These are phyloP conservation scores for Trametes meyenii DNA, from an alignment of 768 basidiomycete genomes.

Conservation along the genomic window DNA sequence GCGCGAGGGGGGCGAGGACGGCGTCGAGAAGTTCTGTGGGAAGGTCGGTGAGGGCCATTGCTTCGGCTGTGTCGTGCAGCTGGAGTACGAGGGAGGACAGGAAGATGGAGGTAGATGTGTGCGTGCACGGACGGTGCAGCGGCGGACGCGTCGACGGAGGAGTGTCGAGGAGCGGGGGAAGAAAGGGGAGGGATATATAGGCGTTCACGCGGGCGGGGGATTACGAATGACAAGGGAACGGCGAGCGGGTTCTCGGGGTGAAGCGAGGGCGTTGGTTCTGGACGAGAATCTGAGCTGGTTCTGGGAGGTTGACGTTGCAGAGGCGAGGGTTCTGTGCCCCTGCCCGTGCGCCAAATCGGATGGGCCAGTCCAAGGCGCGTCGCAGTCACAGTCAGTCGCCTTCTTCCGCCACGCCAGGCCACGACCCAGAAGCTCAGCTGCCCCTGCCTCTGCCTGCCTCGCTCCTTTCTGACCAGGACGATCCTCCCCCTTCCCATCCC, in stretches of 20 bases:
- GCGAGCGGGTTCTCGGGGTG: conserved; percentile 11
- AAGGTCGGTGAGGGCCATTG: conserved; percentile 51
- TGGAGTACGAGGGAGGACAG: conserved; percentile 5
- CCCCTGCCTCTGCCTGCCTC: background rate
- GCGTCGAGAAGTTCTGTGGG: conserved; percentile 66
- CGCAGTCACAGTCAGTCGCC: background rate
- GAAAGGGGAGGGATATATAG: conserved; percentile 5
- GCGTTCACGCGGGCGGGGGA: too few relatives aligned
- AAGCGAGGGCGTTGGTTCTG: too few relatives aligned
- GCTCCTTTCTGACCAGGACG: conserved; percentile 9
- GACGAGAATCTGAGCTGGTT: too few relatives aligned
- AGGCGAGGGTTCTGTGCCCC: background rate
- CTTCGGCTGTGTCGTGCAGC: conserved; percentile 12
- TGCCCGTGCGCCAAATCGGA: background rate
- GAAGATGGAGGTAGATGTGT: conserved; percentile 5
- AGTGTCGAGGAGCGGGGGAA: background rate
- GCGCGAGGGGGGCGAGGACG: conserved; percentile 45
- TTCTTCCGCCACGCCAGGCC: background rate
- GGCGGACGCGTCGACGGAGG: conserved; percentile 9
- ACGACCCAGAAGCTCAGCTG: conserved; percentile 11
- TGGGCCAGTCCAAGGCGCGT: background rate
- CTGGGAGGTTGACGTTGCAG: background rate
- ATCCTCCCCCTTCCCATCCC: conserved; percentile 3
- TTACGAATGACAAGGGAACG: background rate
- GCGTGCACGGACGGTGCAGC: background rate